These are phyloP conservation scores for Solanum hybrid DNA, from an alignment of 305 asterid genomes.

Conservation along the genomic window DNA sequence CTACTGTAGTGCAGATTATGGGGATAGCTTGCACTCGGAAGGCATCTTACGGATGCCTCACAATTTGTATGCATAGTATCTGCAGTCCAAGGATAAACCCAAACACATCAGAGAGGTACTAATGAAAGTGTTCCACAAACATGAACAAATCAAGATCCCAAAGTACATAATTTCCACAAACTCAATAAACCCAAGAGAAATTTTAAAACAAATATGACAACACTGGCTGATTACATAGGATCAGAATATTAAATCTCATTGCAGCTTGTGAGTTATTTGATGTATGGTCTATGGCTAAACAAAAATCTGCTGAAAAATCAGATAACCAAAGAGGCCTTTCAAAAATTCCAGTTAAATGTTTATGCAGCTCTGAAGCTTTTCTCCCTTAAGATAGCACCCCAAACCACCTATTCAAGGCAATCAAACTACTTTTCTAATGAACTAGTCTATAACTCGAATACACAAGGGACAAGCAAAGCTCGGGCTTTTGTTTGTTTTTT, in stretches of 20 bases:
- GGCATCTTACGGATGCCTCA: conserved; percentile 53
- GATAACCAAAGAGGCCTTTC: neutral
- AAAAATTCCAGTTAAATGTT: neutral
- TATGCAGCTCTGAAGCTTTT: neutral
- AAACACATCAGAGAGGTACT: neutral
- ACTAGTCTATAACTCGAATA: neutral
- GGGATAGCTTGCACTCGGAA: conserved; percentile 43
- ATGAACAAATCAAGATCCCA: neutral
- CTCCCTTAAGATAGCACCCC: neutral
- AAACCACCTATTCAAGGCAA: neutral
- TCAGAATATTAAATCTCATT: neutral
- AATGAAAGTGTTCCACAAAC: neutral
- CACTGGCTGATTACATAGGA: neutral
- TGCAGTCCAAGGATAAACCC: conserved; percentile 17
- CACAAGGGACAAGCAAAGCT: neutral
- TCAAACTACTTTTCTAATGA: neutral
- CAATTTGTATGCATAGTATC: conserved; percentile 37
- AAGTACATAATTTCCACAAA: neutral
- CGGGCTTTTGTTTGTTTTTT: neutral
- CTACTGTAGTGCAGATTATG: conserved; percentile 31
- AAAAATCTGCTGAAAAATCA: neutral
- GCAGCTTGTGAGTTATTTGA: neutral
- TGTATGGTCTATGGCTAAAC: neutral
- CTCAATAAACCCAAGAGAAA: neutral
- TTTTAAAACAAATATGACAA: neutral